Percentiles rank a stretch among this genome's conserved stretches.
phyloP scores from a whole-genome alignment of 2,329 filamentous ascomycete genomes.

The Scopulariopsis brevicaulis region DNA sequence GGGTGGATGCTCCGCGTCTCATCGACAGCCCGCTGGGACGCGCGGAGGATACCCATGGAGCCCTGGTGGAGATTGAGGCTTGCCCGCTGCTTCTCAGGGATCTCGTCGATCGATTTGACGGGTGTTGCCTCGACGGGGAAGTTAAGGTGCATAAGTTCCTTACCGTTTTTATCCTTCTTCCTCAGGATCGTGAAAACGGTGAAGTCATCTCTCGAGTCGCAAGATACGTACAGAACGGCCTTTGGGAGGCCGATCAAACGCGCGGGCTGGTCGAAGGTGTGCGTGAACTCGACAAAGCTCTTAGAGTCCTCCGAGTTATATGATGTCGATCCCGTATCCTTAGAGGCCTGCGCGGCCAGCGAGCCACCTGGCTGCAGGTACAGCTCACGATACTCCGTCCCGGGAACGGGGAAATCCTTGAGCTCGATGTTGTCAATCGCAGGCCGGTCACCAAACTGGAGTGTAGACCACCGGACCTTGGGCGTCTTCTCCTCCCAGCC shows the following conservation, averaged over 20 bases:
- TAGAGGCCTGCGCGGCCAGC: slow-evolving; percentile 2
- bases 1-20: slow-evolving; percentile 15
- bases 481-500: slow-evolving; percentile 31
- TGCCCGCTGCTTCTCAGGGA: slow-evolving; percentile 20
- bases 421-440: slow-evolving; percentile 19
- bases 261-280: slow-evolving; percentile 24
- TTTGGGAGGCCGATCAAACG: slow-evolving; percentile 33
- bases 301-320: slow-evolving; percentile 17
- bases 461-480: slow-evolving; percentile 25
- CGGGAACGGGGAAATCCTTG: slow-evolving; percentile 20
- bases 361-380: slow-evolving; percentile 12
- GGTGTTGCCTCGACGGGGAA: slow-evolving; percentile 21
- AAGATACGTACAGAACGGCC: slow-evolving; percentile 31
- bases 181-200: slow-evolving; percentile 29
- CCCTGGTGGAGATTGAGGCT: slow-evolving; percentile 29
- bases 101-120: slow-evolving; percentile 14
- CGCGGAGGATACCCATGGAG: slow-evolving; percentile 28
- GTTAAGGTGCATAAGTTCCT: slow-evolving; percentile 26
- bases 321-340: slow-evolving; percentile 6
- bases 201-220: slow-evolving; percentile 27
- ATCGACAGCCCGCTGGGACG: slow-evolving; percentile 28
- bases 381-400: slow-evolving; percentile 19
- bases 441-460: slow-evolving; percentile 22
- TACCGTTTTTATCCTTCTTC: slow-evolving; percentile 29
- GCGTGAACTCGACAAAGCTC: slow-evolving; percentile 19